Evolutionary conservation across 108 stramenopile species (phyloP), one percentile per base, ranked within the genome.

Genomic region (Fragilaria crotonensis): DNA sequence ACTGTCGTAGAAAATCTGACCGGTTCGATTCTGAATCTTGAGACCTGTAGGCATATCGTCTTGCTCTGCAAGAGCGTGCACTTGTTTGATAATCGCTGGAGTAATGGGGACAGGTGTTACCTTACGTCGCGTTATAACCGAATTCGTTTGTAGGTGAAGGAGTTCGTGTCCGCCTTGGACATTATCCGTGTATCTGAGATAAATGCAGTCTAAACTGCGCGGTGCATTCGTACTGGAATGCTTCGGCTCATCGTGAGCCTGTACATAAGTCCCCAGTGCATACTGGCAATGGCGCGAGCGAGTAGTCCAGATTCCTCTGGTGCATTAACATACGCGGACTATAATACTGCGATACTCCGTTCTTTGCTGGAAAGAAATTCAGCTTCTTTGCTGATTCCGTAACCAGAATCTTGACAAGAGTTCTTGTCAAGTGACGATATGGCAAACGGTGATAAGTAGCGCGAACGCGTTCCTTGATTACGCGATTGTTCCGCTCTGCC

Each of bases 391-490:
- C 45, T 55, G 33, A 47, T 31, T 56, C 54, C 14, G 62, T 49
- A 1, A 63, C 41, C 14, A 68, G 41, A 5, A 47, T 4, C 0
- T 67, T 68, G 11, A 68, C 27, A 14, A 73, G 14, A 14, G 17
- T 0, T 5, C 55, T 1, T 0, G 62, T 67, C 1, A 31, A 0
- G n/a, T 4, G 1, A 52, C 23, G 7, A 25, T 29, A 68, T 3
- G 66, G 66, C 1, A 72, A 33, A 5, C 46, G 14, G 41, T 19
- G 5, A 44, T 36, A 0, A 26, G 17, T 21, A 52, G 57, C 14
- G 55, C 22, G 45, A 14, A 48, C 48, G 45, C 71, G 51, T 54
- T 78, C 77, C 32, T 82, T 82, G 26, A 75, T 66, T 25, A 48
- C 22, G 2, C 72, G 28, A 31, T 60, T 62, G 14, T 2, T 22